phyloP scores from a whole-genome alignment of 257 asterid species.

The Solanum peruvianum region DNA sequence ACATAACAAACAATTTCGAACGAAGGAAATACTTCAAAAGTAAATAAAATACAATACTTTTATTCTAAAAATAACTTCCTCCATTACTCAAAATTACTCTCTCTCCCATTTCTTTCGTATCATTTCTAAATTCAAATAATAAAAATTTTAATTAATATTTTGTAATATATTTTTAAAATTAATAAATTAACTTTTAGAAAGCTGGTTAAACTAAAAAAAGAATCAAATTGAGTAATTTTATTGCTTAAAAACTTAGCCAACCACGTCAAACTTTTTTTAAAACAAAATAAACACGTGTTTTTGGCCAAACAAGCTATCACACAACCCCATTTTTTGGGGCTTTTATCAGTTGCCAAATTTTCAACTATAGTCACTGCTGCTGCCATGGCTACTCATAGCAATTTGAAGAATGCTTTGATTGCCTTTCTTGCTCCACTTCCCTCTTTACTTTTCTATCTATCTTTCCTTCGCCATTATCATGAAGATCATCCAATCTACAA shows the following conservation, averaged over 20 bases:
- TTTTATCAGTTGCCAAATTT: not conserved
- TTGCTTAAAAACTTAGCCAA: not conserved
- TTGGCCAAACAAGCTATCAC: not conserved
- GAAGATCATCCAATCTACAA: slow-evolving; percentile 29
- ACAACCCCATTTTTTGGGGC: not conserved
- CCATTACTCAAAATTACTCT: not conserved
- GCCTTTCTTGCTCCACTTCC: slow-evolving; percentile 70
- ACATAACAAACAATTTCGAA: too few relatives aligned
- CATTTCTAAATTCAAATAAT: too few relatives aligned
- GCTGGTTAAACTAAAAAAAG: too few relatives aligned
- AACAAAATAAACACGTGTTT: not conserved
- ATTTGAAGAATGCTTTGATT: slow-evolving; percentile 41
- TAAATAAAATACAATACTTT: too few relatives aligned
- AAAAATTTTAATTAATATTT: too few relatives aligned
- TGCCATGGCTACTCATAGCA: slow-evolving; percentile 10
- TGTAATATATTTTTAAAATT: too few relatives aligned
- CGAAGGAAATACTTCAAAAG: not conserved
- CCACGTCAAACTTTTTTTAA: not conserved
- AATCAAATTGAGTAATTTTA: too few relatives aligned
- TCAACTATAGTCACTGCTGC: not conserved
- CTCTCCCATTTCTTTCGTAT: too few relatives aligned
- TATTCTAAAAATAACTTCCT: not conserved
- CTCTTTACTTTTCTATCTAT: slow-evolving; percentile 56
- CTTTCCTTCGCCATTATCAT: slow-evolving; percentile 49
- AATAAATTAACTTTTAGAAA: too few relatives aligned